A percentile compares a stretch with the other conserved stretches of the same genome.
Conservation (phyloP, 305 asterid genomes). For the Euphrasia arctica region DNA sequence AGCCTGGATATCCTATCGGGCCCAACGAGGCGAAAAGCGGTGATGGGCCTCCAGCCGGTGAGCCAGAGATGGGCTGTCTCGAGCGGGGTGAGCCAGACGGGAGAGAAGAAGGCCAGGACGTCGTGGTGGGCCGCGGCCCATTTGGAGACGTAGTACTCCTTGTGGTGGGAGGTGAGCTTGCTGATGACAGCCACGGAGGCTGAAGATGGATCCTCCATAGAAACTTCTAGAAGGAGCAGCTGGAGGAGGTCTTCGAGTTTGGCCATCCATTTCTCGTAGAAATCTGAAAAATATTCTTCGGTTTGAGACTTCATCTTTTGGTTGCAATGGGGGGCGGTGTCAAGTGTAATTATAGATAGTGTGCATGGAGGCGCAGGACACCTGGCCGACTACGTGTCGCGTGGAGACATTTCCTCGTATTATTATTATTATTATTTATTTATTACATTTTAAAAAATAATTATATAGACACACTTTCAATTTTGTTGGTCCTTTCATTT, state of each 20-base stretch:
- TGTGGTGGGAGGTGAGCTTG: conserved; percentile 54
- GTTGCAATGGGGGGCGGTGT: too few species aligned
- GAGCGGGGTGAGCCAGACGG: conserved; percentile 54
- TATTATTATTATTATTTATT: too few species aligned
- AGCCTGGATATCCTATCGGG: conserved; percentile 12
- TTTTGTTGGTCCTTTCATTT: too few species aligned
- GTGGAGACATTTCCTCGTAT: too few species aligned
- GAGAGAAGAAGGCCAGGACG: conserved; percentile 44
- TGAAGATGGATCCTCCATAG: conserved; percentile 7
- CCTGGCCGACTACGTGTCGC: too few species aligned
- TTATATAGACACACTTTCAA: too few species aligned
- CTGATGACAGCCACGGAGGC: conserved; percentile 22
- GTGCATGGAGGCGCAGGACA: too few species aligned
- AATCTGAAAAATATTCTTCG: conserved; percentile 40
- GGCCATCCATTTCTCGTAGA: conserved; percentile 56
- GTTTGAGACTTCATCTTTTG: conserved; percentile 31
- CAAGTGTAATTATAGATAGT: too few species aligned
- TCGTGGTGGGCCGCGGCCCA: conserved; percentile 64
- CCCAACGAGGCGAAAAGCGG: conserved; percentile 40
- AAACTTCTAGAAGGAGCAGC: conserved; percentile 22
- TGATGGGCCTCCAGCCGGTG: conserved; percentile 78
- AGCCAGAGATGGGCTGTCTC: conserved; percentile 51
- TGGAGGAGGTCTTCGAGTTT: conserved; percentile 45
- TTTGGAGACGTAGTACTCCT: conserved; percentile 51
- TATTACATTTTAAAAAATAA: too few species aligned